Evolutionary conservation across 1,284 basidiomycete genomes (phyloP).

Genomic region (Blastosporella zonata): DNA sequence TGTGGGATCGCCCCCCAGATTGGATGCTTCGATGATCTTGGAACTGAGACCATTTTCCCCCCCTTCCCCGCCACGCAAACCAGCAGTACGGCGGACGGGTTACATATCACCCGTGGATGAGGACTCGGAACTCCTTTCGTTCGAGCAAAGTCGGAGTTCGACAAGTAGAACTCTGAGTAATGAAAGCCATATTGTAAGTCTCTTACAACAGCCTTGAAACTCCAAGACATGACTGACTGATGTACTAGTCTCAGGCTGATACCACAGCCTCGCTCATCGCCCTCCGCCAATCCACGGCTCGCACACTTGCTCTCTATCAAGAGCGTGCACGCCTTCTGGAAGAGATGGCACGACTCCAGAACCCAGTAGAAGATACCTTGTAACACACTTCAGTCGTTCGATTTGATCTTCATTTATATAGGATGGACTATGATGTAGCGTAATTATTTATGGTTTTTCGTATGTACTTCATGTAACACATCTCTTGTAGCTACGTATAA

Average conservation of each 20-base stretch:
- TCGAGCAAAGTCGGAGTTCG: conserved; percentile 34
- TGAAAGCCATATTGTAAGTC: conserved; percentile 9
- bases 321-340: conserved; percentile 48
- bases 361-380: too few species aligned
- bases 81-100: conserved; percentile 44
- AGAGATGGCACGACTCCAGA: conserved; percentile 37
- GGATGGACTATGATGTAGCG: too few species aligned
- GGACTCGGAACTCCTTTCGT: conserved; percentile 45
- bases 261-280: not conserved
- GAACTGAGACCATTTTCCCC: conserved; percentile 1
- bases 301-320: conserved; percentile 45
- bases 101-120: conserved; percentile 53
- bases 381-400: too few species aligned
- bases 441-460: too few species aligned
- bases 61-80: conserved; percentile 8
- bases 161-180: conserved; percentile 5
- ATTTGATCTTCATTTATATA: not conserved
- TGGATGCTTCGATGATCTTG: not conserved
- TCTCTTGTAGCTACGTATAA: too few species aligned
- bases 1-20: conserved; percentile 12
- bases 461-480: too few species aligned
- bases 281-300: conserved; percentile 31
- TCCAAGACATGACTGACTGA: not conserved
- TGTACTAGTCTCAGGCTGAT: conserved; percentile 7
- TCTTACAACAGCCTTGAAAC: not conserved